These are phyloP conservation scores for Hermanozyma aechmeae DNA, from an alignment of 805 yeast genomes.

Conservation along the genomic window DNA sequence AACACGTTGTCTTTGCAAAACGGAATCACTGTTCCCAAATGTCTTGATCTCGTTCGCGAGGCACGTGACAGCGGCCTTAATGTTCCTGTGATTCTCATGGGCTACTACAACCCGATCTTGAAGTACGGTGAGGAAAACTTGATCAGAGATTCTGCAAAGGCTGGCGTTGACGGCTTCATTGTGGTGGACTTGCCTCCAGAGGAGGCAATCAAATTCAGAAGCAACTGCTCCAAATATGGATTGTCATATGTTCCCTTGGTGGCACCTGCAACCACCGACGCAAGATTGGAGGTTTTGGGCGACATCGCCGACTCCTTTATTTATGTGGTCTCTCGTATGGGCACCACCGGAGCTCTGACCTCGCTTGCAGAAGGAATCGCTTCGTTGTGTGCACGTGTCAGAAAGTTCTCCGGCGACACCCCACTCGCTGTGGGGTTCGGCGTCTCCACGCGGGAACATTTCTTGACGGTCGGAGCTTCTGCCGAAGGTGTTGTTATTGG, in stretches of 20 bases:
- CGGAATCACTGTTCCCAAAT: slow-evolving; percentile 63
- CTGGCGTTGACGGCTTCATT: slow-evolving; percentile 93
- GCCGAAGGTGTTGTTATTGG: slow-evolving; percentile 98
- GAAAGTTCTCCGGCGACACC: slow-evolving; percentile 60
- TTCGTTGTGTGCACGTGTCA: slow-evolving; percentile 63
- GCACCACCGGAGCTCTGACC: slow-evolving; percentile 86
- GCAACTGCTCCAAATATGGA: slow-evolving; percentile 55
- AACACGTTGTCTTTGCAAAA: slow-evolving; percentile 76
- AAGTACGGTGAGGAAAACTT: slow-evolving; percentile 83
- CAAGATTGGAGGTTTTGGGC: slow-evolving; percentile 68
- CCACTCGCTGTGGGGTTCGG: slow-evolving; percentile 93
- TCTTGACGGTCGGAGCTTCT: slow-evolving; percentile 60
- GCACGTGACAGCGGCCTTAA: slow-evolving; percentile 82
- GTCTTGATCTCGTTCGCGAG: slow-evolving; percentile 59
- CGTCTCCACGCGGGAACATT: slow-evolving; percentile 89
- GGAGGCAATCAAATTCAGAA: slow-evolving; percentile 85
- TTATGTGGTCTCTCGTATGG: slow-evolving; percentile 96
- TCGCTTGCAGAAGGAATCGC: slow-evolving; percentile 55
- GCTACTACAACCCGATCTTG: slow-evolving; percentile 91
- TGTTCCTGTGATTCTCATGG: slow-evolving; percentile 90
- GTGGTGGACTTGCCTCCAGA: slow-evolving; percentile 97
- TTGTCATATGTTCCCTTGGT: slow-evolving; percentile 86
- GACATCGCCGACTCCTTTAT: slow-evolving; percentile 90
- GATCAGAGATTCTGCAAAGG: slow-evolving; percentile 67
- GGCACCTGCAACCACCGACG: slow-evolving; percentile 94